Evolutionary conservation across 2,329 filamentous ascomycete genomes (phyloP).

Genomic region (Penicillium verrucosum): DNA sequence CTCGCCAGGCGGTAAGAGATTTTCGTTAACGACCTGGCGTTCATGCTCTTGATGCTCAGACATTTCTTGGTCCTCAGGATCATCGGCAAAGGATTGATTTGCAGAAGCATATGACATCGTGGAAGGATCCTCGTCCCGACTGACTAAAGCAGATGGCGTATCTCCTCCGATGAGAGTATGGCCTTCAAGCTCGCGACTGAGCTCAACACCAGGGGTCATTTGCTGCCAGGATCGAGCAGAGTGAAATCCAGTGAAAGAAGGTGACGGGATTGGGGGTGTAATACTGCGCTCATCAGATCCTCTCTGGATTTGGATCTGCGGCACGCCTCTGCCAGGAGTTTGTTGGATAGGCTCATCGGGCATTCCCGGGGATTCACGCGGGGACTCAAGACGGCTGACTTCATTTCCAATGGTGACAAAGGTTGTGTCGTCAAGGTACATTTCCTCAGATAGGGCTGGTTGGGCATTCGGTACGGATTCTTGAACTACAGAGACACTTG

Average conservation of each 20-base stretch:
- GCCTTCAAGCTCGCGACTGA: slow-evolving; percentile 15
- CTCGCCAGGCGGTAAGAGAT: not conserved
- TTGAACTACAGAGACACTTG: slow-evolving; percentile 30
- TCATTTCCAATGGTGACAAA: slow-evolving; percentile 21
- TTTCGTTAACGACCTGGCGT: slow-evolving; percentile 17
- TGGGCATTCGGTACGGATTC: slow-evolving; percentile 24
- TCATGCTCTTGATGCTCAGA: not conserved
- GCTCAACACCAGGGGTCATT: slow-evolving; percentile 8
- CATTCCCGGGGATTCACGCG: slow-evolving; percentile 7
- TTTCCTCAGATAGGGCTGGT: not conserved
- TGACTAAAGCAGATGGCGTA: slow-evolving; percentile 4
- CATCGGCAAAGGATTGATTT: slow-evolving; percentile 15
- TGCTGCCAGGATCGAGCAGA: slow-evolving; percentile 22
- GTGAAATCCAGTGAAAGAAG: slow-evolving; percentile 23
- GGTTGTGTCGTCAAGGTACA: slow-evolving; percentile 19
- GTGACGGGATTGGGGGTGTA: slow-evolving; percentile 18
- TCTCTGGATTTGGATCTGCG: slow-evolving; percentile 8
- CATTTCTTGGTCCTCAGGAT: slow-evolving; percentile 1
- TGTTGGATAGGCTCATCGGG: slow-evolving; percentile 12
- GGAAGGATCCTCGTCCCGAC: slow-evolving; percentile 15
- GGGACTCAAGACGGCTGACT: slow-evolving; percentile 7
- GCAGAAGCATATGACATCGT: slow-evolving; percentile 19
- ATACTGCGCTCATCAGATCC: slow-evolving; percentile 15
- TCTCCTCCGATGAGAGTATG: slow-evolving; percentile 23
- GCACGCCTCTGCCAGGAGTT: slow-evolving; percentile 8